Base-by-base conservation (phyloP, 371 early-diverging fungal species). In the Syncephalastrum sp. region DNA sequence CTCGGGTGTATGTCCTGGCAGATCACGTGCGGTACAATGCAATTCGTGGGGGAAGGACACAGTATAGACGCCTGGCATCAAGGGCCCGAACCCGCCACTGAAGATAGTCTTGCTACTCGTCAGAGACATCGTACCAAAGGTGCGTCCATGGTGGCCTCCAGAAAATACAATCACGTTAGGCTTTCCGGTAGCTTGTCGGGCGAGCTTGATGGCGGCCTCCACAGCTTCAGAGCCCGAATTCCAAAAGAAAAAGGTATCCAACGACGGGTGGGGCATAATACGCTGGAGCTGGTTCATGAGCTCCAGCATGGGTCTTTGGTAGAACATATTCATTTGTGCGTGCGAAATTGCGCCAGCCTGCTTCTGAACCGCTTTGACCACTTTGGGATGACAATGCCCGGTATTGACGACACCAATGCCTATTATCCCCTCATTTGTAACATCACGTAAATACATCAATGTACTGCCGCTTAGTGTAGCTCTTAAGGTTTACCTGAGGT, bases 211-310 rank as follows among this genome's bases (percentile, higher is more conserved):
- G 17, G 82, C 72, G 8, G 72, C 72, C 46, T 81, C 82, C 16
- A 81, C 82, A 12, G 81, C 82, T 49, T 82, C 82, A 4, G 82
- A 70, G 38, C 82, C 82, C 38, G 79, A 81, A 48, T 82, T 82
- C 69, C 69, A 68, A 46, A 79, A 79, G 57, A 79, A 78, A 49
- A 82, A 78, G 8, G 75, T 77, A 27, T 82, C 81, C 16, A 77
- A 60, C n/a, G 59, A 54, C 8, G 67, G 52, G 14, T 61, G 65
- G 5, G 80, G 77, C 77, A 76, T 73, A 29, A 62, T 59, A 43
- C 68, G 63, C 33, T 63, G 23, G 13, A 82, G 56, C 5, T 57
- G 56, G n/a, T 68, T 56, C 19, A 79, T 76, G 15, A 82, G 69
- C 8, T 75, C 72, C 23, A 77, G 52, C 77, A 80, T 74, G 6